phyloP scores from a whole-genome alignment of 768 basidiomycete species.

The Dioszegia aurantiaca region DNA sequence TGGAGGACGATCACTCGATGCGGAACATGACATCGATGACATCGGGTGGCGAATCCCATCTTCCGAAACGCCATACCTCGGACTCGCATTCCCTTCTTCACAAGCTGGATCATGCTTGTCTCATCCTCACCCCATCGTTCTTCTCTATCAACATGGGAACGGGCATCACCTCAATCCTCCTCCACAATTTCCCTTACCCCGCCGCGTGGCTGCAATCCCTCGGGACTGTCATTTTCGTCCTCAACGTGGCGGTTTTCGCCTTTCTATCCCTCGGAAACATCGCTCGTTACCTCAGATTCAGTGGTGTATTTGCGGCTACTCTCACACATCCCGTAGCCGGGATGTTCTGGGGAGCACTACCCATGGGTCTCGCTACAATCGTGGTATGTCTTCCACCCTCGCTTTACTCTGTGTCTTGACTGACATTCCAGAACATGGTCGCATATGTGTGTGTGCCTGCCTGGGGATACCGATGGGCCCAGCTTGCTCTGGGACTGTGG shows the following conservation, averaged over 20 bases:
- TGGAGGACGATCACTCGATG: too few species aligned
- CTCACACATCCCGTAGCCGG: conserved; percentile 36
- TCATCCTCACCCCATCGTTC: conserved; percentile 23
- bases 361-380: conserved; percentile 51
- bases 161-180: conserved; percentile 48
- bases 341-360: conserved; percentile 46
- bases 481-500: conserved; percentile 62
- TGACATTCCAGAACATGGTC: conserved; percentile 43
- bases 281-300: conserved; percentile 46
- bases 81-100: neutral
- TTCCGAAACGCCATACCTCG: neutral
- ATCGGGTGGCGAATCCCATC: too few species aligned
- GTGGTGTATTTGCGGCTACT: conserved; percentile 32
- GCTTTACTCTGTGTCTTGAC: neutral
- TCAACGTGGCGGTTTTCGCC: conserved; percentile 45
- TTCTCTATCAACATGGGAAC: conserved; percentile 47
- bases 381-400: conserved; percentile 25
- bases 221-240: conserved; percentile 41
- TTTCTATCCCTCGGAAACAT: conserved; percentile 23
- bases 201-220: conserved; percentile 39
- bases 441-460: conserved; percentile 40
- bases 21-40: too few species aligned
- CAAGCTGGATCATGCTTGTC: conserved; percentile 13
- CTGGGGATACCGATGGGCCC: conserved; percentile 35
- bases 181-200: conserved; percentile 50